Evolutionary conservation across 768 basidiomycete species (phyloP).

Genomic region (Mycena indigotica): DNA sequence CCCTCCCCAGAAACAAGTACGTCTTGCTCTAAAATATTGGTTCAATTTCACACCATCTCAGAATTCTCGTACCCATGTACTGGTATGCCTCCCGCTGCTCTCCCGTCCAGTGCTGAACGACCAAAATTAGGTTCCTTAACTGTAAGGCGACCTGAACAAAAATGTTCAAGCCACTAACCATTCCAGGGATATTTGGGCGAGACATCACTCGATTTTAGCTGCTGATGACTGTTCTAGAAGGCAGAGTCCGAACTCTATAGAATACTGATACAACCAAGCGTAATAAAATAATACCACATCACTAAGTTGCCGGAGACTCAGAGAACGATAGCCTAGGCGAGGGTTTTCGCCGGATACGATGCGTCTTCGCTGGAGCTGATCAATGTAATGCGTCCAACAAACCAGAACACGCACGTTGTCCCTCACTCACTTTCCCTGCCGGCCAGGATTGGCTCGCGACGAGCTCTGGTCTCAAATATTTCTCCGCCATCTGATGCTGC

Average conservation of each 20-base stretch:
- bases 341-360: conserved; percentile 17
- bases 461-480: conserved; percentile 39
- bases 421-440: neutral
- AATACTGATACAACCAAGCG: no score
- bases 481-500: conserved; percentile 37
- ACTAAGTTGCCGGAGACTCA: conserved; percentile 1
- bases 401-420: neutral
- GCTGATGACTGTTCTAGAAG: no score
- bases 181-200: conserved; percentile 68
- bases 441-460: neutral
- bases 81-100: conserved; percentile 46
- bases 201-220: conserved; percentile 71
- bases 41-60: conserved; percentile 25
- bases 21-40: no score
- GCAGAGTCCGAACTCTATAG: no score
- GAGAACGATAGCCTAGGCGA: conserved; percentile 10
- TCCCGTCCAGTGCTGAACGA: conserved; percentile 8
- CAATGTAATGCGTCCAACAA: conserved; percentile 8
- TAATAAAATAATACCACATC: no score
- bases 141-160: conserved; percentile 45
- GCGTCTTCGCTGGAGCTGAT: conserved; percentile 14
- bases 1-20: conserved; percentile 21
- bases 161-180: conserved; percentile 15
- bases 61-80: conserved; percentile 68
- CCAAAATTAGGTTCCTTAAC: conserved; percentile 60